A percentile compares a stretch with the other conserved stretches of the same genome.
Conservation (phyloP, 2,329 filamentous ascomycete genomes). For the Mollisia scopiformis region DNA sequence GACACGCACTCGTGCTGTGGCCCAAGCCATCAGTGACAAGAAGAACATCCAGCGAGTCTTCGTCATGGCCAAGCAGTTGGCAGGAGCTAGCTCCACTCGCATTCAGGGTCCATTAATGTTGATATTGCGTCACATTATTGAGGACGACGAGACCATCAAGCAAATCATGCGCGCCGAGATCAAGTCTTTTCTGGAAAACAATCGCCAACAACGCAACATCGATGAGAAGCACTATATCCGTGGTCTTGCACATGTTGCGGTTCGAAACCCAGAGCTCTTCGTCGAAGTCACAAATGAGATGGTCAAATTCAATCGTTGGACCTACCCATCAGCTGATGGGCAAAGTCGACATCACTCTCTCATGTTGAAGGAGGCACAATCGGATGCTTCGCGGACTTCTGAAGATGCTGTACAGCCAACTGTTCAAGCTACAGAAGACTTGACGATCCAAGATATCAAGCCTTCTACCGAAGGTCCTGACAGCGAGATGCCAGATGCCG, state of each 20-base stretch:
- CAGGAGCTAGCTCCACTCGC: slow-evolving; percentile 75
- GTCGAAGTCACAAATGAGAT: slow-evolving; percentile 86
- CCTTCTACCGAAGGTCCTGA: slow-evolving; percentile 61
- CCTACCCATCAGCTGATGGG: slow-evolving; percentile 38
- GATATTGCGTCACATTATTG: slow-evolving; percentile 87
- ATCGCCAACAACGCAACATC: slow-evolving; percentile 54
- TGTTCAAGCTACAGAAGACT: slow-evolving; percentile 38
- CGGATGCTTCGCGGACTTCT: slow-evolving; percentile 19
- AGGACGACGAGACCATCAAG: slow-evolving; percentile 88
- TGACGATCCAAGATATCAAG: slow-evolving; percentile 53
- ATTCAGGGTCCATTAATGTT: slow-evolving; percentile 70
- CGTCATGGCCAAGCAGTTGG: slow-evolving; percentile 92
- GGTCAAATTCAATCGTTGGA: slow-evolving; percentile 71
- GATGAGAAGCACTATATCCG: slow-evolving; percentile 78
- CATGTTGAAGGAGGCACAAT: slow-evolving; percentile 32
- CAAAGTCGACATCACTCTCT: slow-evolving; percentile 47
- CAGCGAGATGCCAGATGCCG: slow-evolving; percentile 63
- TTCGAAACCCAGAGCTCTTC: slow-evolving; percentile 84
- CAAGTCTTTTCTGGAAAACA: slow-evolving; percentile 68
- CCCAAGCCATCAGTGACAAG: slow-evolving; percentile 79
- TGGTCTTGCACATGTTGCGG: slow-evolving; percentile 75
- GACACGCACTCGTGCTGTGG: slow-evolving; percentile 77
- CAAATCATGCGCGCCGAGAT: slow-evolving; percentile 94
- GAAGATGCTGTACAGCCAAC: slow-evolving; percentile 37
- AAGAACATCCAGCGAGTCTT: slow-evolving; percentile 89